These are phyloP conservation scores for Komagataella kurtzmanii DNA, from an alignment of 805 yeast genomes.

Conservation along the genomic window DNA sequence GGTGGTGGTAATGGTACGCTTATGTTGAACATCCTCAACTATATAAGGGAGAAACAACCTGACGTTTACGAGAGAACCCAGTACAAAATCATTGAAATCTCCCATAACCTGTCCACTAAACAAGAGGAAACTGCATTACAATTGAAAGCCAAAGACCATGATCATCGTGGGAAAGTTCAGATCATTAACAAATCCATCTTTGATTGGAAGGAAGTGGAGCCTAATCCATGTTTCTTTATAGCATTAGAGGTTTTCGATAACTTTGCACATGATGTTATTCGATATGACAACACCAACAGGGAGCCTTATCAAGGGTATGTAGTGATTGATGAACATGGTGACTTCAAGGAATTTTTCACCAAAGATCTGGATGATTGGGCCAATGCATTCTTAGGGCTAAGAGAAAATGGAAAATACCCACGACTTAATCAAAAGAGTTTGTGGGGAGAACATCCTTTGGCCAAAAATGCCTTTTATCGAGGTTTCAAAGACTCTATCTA, in stretches of 20 bases:
- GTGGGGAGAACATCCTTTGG: slow-evolving; percentile 41
- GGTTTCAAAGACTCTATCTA: slow-evolving; percentile 33
- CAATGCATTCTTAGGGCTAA: slow-evolving; percentile 36
- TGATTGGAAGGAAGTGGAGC: slow-evolving; percentile 50
- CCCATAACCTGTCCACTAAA: slow-evolving; percentile 44
- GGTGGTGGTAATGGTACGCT: slow-evolving; percentile 88
- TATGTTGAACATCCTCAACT: slow-evolving; percentile 64
- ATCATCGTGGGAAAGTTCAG: slow-evolving; percentile 44
- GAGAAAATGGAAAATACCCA: slow-evolving; percentile 32
- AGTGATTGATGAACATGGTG: slow-evolving; percentile 57
- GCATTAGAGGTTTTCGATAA: slow-evolving; percentile 81
- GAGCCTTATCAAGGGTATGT: slow-evolving; percentile 72
- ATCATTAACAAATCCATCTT: slow-evolving; percentile 66
- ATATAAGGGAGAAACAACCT: slow-evolving; percentile 46
- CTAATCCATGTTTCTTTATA: slow-evolving; percentile 61
- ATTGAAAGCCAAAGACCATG: slow-evolving; percentile 18
- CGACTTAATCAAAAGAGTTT: slow-evolving; percentile 15
- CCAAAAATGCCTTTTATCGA: slow-evolving; percentile 30
- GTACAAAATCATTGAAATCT: slow-evolving; percentile 64
- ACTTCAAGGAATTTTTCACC: slow-evolving; percentile 59
- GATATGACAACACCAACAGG: slow-evolving; percentile 57
- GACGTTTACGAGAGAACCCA: slow-evolving; percentile 57
- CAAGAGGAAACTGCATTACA: slow-evolving; percentile 22
- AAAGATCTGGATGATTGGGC: slow-evolving; percentile 49
- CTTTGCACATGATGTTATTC: slow-evolving; percentile 67